Evolutionary conservation across 441 rosid genomes (phyloP).

Genomic region (Erodium texanum): DNA sequence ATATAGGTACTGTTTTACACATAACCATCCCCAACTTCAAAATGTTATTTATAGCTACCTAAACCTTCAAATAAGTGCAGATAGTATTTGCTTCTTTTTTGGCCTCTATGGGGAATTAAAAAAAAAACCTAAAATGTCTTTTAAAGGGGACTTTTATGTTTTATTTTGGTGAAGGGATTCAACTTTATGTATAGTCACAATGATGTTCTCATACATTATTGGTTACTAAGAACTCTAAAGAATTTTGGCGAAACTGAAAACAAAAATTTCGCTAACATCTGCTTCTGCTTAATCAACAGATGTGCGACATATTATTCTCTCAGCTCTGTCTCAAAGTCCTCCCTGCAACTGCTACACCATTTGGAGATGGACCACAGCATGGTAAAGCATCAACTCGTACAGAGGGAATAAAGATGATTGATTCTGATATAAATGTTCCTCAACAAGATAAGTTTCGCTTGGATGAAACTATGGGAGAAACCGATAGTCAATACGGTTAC

Average conservation of each 20-base stretch:
- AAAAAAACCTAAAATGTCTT: background rate
- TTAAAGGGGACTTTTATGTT: background rate
- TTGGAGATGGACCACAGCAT: constrained; percentile 38
- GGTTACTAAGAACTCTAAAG: background rate
- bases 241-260: background rate
- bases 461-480: constrained; percentile 42
- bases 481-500: constrained; percentile 38
- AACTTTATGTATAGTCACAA: too few relatives aligned
- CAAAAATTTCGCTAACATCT: constrained; percentile 1
- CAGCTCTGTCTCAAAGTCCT: constrained; percentile 94
- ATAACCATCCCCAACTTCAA: too few relatives aligned
- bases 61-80: too few relatives aligned
- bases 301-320: constrained; percentile 96
- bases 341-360: constrained; percentile 37
- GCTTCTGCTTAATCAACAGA: constrained; percentile 44
- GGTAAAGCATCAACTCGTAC: constrained; percentile 16
- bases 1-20: too few relatives aligned
- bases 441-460: constrained; percentile 30
- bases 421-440: constrained; percentile 20
- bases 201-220: too few relatives aligned
- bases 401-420: constrained; percentile 11
- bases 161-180: too few relatives aligned
- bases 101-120: background rate
- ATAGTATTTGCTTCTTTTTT: background rate
- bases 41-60: too few relatives aligned